Base-by-base conservation (phyloP, 768 basidiomycete species). In the Pisolithus tinctorius region DNA sequence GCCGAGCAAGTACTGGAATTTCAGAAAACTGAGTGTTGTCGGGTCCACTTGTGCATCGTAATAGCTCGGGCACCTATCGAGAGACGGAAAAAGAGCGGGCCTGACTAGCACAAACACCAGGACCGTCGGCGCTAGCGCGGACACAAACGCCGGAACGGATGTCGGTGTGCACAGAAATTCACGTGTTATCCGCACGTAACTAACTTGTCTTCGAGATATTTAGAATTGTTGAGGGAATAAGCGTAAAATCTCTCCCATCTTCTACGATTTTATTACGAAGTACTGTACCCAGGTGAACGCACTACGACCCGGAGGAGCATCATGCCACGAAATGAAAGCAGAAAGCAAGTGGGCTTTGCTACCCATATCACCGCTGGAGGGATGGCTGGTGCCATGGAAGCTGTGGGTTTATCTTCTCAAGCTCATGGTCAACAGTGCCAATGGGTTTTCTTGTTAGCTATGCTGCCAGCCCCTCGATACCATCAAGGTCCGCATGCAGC, bases 401-500 rank as follows among this genome's bases (percentile, higher is more conserved):
- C 95, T 50, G 84, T 92, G 53, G 59, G 86, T 49, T 36, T 34
- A 39, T 30, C 5, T 5, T 36, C 34, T 34, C 40, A 6, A 50
- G 47, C 23, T 43, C 25, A 4, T 16, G 38, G 40, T 1, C 7
- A 5, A 2, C 31, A 14, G 9, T 58, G 50, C 58, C 29, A 10
- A 41, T 23, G 10, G 47, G 34, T 34, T 50, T 38, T 16, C 23
- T 25, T 27, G 37, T 26, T 43, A 91, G 88, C 65, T 90, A 53
- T 77, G 68, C 62, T 95, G 93, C 68, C 93, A 95, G 65, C 93
- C 93, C 10, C 82, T 98, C 41, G 96, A 99, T 67, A 98, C 96
- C 25, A 98, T 98, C 77, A 98, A 98, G 74, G 95, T 97, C 59
- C 91, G 96, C n/a, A 99, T 99, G 96, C 96, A 99, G 73, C 83